phyloP scores from a whole-genome alignment of 2,329 filamentous ascomycete genomes.

The Fonsecaea pugnacius region DNA sequence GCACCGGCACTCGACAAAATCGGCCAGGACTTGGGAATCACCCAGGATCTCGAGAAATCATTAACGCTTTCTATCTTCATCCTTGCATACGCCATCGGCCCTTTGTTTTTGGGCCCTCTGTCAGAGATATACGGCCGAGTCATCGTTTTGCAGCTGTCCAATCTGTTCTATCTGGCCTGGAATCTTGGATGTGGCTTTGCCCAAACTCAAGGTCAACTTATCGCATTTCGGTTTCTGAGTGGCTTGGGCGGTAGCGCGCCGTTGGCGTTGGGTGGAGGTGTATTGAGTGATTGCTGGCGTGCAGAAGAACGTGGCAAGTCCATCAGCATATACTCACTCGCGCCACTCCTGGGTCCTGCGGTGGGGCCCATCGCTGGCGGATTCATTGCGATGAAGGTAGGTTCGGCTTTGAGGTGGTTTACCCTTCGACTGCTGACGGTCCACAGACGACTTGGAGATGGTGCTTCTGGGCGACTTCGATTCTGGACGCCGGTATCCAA shows the following conservation, averaged over 20 bases:
- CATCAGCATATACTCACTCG: slow-evolving; percentile 66
- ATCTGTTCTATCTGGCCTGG: slow-evolving; percentile 61
- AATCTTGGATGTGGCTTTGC: slow-evolving; percentile 65
- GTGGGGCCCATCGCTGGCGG: slow-evolving; percentile 69
- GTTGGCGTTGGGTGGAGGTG: slow-evolving; percentile 56
- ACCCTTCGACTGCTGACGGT: slow-evolving; percentile 34
- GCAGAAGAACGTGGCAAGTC: slow-evolving; percentile 67
- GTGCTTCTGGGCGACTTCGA: slow-evolving; percentile 71
- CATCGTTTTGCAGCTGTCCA: slow-evolving; percentile 59
- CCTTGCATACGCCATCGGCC: slow-evolving; percentile 59
- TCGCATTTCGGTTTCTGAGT: slow-evolving; percentile 62
- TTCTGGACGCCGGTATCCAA: slow-evolving; percentile 66
- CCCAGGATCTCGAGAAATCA: slow-evolving; percentile 49
- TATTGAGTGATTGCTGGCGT: slow-evolving; percentile 62
- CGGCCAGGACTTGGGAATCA: slow-evolving; percentile 59
- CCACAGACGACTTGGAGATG: slow-evolving; percentile 68
- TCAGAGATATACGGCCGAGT: slow-evolving; percentile 63
- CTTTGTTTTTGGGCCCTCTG: slow-evolving; percentile 57
- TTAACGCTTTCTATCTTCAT: slow-evolving; percentile 62
- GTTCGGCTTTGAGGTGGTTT: not conserved
- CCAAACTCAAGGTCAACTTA: slow-evolving; percentile 57
- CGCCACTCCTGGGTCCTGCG: slow-evolving; percentile 67
- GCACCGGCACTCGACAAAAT: slow-evolving; percentile 59
- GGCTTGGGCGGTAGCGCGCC: slow-evolving; percentile 64
- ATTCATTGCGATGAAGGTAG: slow-evolving; percentile 62